phyloP scores from a whole-genome alignment of 495 filamentous ascomycete species.

The Saxispiralis lemnorum region DNA sequence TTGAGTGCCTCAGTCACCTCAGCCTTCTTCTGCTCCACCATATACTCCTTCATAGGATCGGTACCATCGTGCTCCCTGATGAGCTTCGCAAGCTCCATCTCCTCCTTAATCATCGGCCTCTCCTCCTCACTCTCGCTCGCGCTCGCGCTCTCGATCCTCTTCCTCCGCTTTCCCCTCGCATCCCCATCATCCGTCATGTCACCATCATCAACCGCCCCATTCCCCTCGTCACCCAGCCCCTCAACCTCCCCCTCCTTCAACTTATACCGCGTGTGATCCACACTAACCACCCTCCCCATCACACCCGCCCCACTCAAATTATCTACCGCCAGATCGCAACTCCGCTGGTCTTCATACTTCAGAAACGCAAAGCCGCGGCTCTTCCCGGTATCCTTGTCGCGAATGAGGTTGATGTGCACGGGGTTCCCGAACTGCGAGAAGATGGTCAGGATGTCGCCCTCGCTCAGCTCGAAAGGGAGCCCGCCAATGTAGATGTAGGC shows the following conservation, averaged over 20 bases:
- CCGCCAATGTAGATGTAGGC: constrained; percentile 94
- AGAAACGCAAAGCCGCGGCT: constrained; percentile 85
- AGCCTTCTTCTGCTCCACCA: constrained; percentile 76
- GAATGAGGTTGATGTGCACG: constrained; percentile 69
- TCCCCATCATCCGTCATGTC: constrained; percentile 8
- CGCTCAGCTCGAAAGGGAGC: constrained; percentile 79
- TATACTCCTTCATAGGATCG: constrained; percentile 88
- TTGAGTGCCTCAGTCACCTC: constrained; percentile 57
- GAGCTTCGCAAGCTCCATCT: constrained; percentile 58
- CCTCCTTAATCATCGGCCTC: constrained; percentile 41
- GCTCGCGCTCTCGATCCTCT: constrained; percentile 19
- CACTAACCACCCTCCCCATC: constrained; percentile 60
- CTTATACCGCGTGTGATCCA: constrained; percentile 89
- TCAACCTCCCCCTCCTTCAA: constrained; percentile 54
- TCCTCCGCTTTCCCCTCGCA: constrained; percentile 23
- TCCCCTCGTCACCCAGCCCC: constrained; percentile 31
- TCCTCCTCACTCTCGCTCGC: constrained; percentile 26
- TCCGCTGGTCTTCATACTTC: constrained; percentile 96
- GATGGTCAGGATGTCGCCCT: constrained; percentile 89
- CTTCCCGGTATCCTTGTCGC: constrained; percentile 92
- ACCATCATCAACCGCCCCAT: constrained; percentile 24
- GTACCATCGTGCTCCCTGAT: constrained; percentile 67
- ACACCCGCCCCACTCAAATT: constrained; percentile 79
- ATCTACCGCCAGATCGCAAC: constrained; percentile 86
- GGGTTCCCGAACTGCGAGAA: constrained; percentile 97